phyloP scores from a whole-genome alignment of 768 basidiomycete species.

The Suillus hirtellus region DNA sequence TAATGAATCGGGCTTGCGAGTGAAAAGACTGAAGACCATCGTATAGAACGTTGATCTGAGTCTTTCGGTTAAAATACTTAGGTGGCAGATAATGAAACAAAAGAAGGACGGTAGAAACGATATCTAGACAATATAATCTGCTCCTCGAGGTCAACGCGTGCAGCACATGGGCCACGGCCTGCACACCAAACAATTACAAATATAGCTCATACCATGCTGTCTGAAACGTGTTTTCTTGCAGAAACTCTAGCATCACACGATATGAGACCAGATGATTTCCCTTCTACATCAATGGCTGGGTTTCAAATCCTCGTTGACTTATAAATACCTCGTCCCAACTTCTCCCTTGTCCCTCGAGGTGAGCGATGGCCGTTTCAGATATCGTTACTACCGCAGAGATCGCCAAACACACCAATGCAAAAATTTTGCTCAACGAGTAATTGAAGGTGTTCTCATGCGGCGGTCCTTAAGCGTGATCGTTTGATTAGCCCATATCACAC shows the following conservation, averaged over 20 bases:
- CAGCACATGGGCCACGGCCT: not conserved
- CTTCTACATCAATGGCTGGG: not conserved
- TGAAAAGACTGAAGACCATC: constrained; percentile 46
- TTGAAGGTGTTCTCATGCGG: not conserved
- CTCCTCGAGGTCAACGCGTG: constrained; percentile 5
- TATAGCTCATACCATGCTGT: not conserved
- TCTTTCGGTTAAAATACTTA: too few relatives aligned
- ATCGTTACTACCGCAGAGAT: not conserved
- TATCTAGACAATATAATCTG: constrained; percentile 3
- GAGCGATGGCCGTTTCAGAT: not conserved
- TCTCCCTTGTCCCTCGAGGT: not conserved
- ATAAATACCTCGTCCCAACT: not conserved
- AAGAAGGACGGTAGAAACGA: constrained; percentile 5
- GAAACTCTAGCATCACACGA: not conserved
- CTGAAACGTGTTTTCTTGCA: not conserved
- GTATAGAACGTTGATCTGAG: not conserved
- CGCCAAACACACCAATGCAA: not conserved
- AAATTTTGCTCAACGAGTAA: not conserved
- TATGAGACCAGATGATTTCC: not conserved
- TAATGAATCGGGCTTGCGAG: constrained; percentile 31
- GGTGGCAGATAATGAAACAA: not conserved
- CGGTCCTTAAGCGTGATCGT: not conserved
- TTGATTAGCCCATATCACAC: not conserved
- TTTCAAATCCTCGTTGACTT: not conserved
- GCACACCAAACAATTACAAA: not conserved